Conservation (phyloP, 75 land plant species). For the Selaginella tamariscina region DNA sequence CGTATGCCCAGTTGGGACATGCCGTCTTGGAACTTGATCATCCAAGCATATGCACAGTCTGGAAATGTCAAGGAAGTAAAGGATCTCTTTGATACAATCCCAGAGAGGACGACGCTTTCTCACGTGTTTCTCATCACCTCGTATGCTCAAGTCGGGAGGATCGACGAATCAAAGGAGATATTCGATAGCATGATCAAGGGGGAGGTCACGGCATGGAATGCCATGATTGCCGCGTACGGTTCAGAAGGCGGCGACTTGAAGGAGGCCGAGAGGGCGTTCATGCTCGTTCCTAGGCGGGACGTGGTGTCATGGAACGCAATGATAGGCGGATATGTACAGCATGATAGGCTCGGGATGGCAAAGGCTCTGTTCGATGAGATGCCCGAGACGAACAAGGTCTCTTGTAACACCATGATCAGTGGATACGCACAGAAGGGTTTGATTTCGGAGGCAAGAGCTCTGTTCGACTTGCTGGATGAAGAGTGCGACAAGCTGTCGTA, state of each 20-base stretch:
- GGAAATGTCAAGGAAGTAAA: background rate
- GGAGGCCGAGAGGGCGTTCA: background rate
- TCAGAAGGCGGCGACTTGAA: background rate
- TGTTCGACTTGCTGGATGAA: background rate
- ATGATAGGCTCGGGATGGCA: background rate
- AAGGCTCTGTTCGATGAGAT: background rate
- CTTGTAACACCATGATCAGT: background rate
- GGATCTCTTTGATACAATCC: background rate
- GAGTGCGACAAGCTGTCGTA: background rate
- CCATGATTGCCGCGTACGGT: background rate
- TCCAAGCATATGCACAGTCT: background rate
- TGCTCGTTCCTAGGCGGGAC: background rate
- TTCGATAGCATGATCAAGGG: background rate
- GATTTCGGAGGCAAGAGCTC: background rate
- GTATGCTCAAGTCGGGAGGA: background rate
- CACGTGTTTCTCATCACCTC: background rate
- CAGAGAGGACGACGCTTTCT: background rate
- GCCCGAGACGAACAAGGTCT: background rate
- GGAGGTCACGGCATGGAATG: conserved; percentile 1
- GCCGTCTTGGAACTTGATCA: conserved; percentile 5
- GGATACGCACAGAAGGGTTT: background rate
- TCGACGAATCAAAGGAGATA: background rate
- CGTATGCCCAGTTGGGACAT: background rate
- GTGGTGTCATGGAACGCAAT: conserved; percentile 8
- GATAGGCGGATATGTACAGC: background rate